These are phyloP conservation scores for Sambucus nigra DNA, from an alignment of 129 eudicot genomes.

Conservation along the genomic window DNA sequence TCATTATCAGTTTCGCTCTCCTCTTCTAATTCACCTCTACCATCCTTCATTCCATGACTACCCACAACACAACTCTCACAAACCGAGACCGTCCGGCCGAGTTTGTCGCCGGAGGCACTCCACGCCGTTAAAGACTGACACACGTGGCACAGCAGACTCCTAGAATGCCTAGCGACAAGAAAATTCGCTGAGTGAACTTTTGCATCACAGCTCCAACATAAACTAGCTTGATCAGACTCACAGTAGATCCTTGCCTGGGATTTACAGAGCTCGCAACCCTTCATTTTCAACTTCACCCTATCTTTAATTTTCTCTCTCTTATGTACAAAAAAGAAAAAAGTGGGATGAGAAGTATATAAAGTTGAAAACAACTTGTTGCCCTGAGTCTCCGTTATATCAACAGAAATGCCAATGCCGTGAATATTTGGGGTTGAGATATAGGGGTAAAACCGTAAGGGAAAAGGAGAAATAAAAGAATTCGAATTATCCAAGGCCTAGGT, in stretches of 20 bases:
- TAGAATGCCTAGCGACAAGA: slow-evolving; percentile 44
- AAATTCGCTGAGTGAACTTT: slow-evolving; percentile 72
- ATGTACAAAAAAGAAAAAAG: neutral
- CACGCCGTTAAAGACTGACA: slow-evolving; percentile 54
- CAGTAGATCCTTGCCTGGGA: slow-evolving; percentile 39
- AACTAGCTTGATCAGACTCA: slow-evolving; percentile 52
- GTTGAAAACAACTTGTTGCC: slow-evolving; percentile 24
- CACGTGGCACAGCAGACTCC: slow-evolving; percentile 45
- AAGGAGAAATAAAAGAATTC: neutral
- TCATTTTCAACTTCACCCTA: slow-evolving; percentile 15
- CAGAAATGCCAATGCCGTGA: slow-evolving; percentile 11
- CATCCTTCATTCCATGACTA: neutral
- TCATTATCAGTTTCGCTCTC: slow-evolving; percentile 18
- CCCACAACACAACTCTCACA: slow-evolving; percentile 36
- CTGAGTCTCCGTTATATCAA: slow-evolving; percentile 7
- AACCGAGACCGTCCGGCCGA: slow-evolving; percentile 32
- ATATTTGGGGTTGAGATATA: neutral
- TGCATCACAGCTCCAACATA: slow-evolving; percentile 71
- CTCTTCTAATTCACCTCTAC: neutral
- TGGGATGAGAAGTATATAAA: slow-evolving; percentile 9
- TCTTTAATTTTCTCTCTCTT: neutral
- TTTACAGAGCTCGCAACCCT: slow-evolving; percentile 52
- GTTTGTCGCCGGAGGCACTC: slow-evolving; percentile 42
- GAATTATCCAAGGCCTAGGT: neutral
- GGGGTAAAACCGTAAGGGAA: neutral